Conservation (phyloP, 805 yeast species). For the Candida nanaspora region DNA sequence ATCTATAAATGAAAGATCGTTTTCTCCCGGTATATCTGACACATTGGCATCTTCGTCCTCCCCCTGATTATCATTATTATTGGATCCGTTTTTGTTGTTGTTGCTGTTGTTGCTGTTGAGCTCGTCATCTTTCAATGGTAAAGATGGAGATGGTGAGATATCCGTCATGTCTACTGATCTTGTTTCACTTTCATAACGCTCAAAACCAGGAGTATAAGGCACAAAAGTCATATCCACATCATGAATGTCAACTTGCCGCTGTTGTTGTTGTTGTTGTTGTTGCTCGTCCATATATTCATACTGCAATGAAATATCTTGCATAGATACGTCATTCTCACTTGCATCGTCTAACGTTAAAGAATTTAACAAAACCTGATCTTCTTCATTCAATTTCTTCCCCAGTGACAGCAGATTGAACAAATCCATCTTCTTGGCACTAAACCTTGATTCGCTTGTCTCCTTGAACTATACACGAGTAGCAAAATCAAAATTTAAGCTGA, state of each 20-base stretch:
- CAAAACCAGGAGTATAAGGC: no score
- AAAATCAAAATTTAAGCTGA: no score
- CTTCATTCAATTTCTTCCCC: conserved; percentile 5
- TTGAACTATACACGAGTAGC: no score
- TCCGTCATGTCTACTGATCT: no score
- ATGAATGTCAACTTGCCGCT: not conserved
- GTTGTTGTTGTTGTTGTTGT: no score
- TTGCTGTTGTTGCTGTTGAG: no score
- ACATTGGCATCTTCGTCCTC: not conserved
- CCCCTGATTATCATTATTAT: not conserved
- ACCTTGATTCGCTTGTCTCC: not conserved
- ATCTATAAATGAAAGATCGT: not conserved
- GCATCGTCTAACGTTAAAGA: conserved; percentile 6
- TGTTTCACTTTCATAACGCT: no score
- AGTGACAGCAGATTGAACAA: conserved; percentile 6
- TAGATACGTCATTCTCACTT: conserved; percentile 10
- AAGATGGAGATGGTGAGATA: no score
- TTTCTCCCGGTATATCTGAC: not conserved
- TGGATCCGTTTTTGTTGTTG: no score
- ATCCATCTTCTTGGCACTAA: no score
- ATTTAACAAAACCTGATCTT: conserved; percentile 7
- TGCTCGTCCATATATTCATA: not conserved
- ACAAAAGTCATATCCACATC: no score
- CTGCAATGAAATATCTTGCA: conserved; percentile 5
- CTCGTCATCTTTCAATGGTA: no score